Evolutionary conservation across 257 asterid genomes (phyloP).

Genomic region (Nicotiana noctiflora): DNA sequence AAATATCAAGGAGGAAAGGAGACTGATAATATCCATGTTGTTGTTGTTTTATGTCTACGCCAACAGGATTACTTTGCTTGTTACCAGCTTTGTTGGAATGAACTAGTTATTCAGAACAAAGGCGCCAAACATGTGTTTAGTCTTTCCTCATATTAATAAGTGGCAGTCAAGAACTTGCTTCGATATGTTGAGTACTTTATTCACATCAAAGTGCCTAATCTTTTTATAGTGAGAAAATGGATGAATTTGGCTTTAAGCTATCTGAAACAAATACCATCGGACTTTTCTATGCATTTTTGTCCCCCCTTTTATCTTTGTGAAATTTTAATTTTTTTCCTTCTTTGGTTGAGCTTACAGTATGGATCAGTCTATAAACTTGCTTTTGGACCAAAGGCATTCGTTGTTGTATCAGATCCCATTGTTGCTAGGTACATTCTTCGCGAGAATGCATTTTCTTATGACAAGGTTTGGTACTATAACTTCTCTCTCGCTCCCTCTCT

Average conservation of each 20-base stretch:
- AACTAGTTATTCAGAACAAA: background rate
- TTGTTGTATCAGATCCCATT: slow-evolving; percentile 92
- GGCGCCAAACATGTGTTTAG: background rate
- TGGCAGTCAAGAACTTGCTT: background rate
- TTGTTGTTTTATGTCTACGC: background rate
- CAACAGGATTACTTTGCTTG: background rate
- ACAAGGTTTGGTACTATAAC: slow-evolving; percentile 53
- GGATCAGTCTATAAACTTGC: slow-evolving; percentile 95
- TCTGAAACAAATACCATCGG: background rate
- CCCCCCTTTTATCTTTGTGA: background rate
- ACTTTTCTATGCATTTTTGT: background rate
- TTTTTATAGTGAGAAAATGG: background rate
- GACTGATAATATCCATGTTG: background rate
- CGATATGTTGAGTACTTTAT: background rate
- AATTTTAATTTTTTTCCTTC: slow-evolving; percentile 13
- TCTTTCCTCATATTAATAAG: background rate
- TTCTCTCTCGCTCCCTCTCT: no score
- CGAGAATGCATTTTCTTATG: slow-evolving; percentile 87
- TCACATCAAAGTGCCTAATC: background rate
- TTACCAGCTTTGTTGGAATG: background rate
- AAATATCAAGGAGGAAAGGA: background rate
- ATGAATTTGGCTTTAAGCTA: background rate
- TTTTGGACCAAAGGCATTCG: slow-evolving; percentile 94
- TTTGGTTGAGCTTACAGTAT: slow-evolving; percentile 51
- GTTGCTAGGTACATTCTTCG: slow-evolving; percentile 91